Evolutionary conservation across 176 grass and related monocot genomes (phyloP), one percentile per base, ranked within the genome.

Genomic region (Eleusine indica): DNA sequence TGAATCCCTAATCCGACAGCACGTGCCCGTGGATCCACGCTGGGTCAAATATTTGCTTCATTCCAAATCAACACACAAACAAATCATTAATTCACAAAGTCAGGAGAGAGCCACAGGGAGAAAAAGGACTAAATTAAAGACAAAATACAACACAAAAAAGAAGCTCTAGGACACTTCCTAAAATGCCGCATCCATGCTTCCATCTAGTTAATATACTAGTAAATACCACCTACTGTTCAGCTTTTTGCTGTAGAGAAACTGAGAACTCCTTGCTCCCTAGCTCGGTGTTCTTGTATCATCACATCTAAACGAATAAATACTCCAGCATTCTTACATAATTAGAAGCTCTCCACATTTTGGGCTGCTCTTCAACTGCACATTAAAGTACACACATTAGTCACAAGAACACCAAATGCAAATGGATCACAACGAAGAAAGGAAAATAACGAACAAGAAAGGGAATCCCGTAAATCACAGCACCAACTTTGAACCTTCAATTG

Each of bases 111-210:
- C 75, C 12, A 76, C 56, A 53, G 42, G 53, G 48, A 76, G 38
- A 83, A 80, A 76, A 67, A 68, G 40, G 72, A 85, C 73, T 68
- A 42, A 87, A 19, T 82, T 78, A 67, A 68, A 64, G 25, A 64
- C 42, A 58, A 73, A 15, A 81, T 69, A 77, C 71, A 73, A 77
- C 74, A 90, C 85, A 86, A 89, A 82, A 73, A 79, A 88, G 87
- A 86, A 91, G 91, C 86, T 84, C 71, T 74, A 75, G 91, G 94
- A 97, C 82, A 91, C 94, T 88, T 80, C 89, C 91, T 94, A 97
- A 94, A 97, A 97, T 88, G 86, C 91, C 17, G 89, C 91, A 93
- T 91, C 94, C 91, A 91, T 88, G 94, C 91, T 91, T 90, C 76
- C 74, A 76, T 88, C 78, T 83, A 84, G 83, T 90, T 75, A 90